Evolutionary conservation across 139 green algal genomes (phyloP), one percentile per base, ranked within the genome.

Genomic region (Pseudopediastrum boryanum): DNA sequence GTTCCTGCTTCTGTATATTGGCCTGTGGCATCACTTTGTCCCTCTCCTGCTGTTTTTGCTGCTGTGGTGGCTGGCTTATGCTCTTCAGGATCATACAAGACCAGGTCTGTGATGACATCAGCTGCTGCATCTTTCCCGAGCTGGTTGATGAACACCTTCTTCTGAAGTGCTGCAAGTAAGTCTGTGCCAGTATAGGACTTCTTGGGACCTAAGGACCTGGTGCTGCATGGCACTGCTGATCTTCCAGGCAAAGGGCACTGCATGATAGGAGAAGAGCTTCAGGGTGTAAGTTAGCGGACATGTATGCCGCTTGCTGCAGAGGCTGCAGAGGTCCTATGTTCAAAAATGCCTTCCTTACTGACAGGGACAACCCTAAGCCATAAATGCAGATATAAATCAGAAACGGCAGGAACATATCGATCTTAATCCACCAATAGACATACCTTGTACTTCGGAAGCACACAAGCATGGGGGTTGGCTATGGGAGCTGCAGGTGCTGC

Each of bases 31-130:
- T 19, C 16, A 21, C 19, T 27, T 19, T 59, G 50, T n/a, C n/a
- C n/a, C n/a, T 19, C 19, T 59, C 19, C 61, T 10, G 61, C 61
- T 44, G 61, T 4, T 13, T 70, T 70, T 41, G 61, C 2, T 16
- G 39, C 44, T 9, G 29, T 13, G 7, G 50, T 7, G 41, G 44
- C 43, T 33, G 42, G 13, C 42, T 35, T 61, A 23, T 71, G 61
- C 61, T 71, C 61, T 8, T 62, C 62, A 35, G 76, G 76, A 27
- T 82, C 76, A 31, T 82, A 82, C 76, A 82, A 41, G 10, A 82
- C 36, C 38, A 82, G 76, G 19, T 76, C 64, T 10, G 48, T 33
- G 13, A 48, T 51, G 44, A 33, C 43, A 2, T 70, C 19, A 21
- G 38, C 65, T 41, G 38, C 33, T 31, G 50, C 2, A 6, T 19